Evolutionary conservation across 371 early-diverging fungal genomes (phyloP).

Genomic region (Blakeslea trispora): DNA sequence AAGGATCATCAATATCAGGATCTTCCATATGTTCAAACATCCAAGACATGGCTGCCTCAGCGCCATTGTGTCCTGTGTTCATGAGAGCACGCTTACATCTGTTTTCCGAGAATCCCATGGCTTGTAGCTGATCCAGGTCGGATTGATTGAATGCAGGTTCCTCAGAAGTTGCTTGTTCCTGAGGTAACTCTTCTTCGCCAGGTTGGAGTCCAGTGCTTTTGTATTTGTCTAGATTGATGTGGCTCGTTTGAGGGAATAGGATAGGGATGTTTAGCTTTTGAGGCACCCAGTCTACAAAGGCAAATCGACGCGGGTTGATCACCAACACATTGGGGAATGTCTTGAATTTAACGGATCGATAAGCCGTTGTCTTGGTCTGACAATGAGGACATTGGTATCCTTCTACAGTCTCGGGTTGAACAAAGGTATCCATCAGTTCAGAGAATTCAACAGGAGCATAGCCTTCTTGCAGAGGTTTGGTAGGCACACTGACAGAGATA

Average conservation of each 20-base stretch:
- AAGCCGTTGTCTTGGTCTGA: constrained; percentile 63
- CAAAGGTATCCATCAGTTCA: constrained; percentile 72
- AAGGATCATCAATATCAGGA: constrained; percentile 61
- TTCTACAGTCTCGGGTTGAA: constrained; percentile 61
- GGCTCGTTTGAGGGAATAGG: constrained; percentile 49
- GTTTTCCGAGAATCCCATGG: constrained; percentile 90
- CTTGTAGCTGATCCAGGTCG: constrained; percentile 73
- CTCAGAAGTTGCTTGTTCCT: constrained; percentile 44
- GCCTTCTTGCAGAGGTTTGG: constrained; percentile 37
- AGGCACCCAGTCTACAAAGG: constrained; percentile 89
- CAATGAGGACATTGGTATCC: constrained; percentile 85
- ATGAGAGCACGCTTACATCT: constrained; percentile 82
- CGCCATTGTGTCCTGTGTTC: constrained; percentile 78
- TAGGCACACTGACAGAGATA: constrained; percentile 77
- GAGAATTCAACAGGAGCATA: constrained; percentile 71
- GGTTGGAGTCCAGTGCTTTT: constrained; percentile 67
- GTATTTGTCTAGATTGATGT: constrained; percentile 63
- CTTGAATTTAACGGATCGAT: constrained; percentile 71
- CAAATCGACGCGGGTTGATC: constrained; percentile 82
- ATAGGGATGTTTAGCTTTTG: constrained; percentile 64
- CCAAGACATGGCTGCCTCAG: constrained; percentile 93
- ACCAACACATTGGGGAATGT: constrained; percentile 88
- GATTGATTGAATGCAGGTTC: constrained; percentile 63
- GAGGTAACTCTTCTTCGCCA: constrained; percentile 76
- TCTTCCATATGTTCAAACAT: constrained; percentile 96